phyloP scores from a whole-genome alignment of 225 moss, liverwort and hornwort genomes.

The Bryum argenteum region DNA sequence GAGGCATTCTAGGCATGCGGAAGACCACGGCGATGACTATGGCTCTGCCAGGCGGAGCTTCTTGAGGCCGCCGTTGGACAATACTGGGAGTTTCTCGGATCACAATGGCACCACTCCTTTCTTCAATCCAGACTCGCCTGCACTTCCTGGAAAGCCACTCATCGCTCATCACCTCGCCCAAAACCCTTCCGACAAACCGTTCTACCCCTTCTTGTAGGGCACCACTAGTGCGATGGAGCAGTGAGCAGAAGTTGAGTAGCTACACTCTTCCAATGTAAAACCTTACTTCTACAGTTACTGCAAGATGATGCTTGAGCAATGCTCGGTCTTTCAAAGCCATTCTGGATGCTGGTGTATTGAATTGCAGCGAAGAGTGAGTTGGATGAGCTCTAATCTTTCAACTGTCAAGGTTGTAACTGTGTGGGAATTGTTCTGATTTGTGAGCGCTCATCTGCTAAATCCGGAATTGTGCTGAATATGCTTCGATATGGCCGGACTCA shows the following conservation, averaged over 20 bases:
- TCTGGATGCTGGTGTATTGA: too few relatives aligned
- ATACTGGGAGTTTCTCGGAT: constrained; percentile 57
- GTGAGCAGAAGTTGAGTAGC: constrained; percentile 25
- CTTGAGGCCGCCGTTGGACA: constrained; percentile 44
- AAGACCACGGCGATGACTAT: constrained; percentile 28
- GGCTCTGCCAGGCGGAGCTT: constrained; percentile 55
- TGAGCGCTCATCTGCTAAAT: neutral
- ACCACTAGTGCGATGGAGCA: constrained; percentile 15
- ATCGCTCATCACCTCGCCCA: constrained; percentile 46
- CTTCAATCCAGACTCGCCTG: constrained; percentile 72
- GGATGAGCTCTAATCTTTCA: too few relatives aligned
- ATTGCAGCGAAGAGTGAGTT: too few relatives aligned
- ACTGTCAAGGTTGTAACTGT: too few relatives aligned
- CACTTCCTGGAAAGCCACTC: constrained; percentile 77
- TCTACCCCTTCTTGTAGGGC: constrained; percentile 62
- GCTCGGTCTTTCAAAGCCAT: constrained; percentile 22
- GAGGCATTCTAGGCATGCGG: constrained; percentile 29
- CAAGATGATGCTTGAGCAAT: constrained; percentile 30
- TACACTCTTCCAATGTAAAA: constrained; percentile 26
- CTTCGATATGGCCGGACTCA: neutral
- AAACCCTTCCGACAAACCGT: constrained; percentile 24
- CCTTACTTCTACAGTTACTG: constrained; percentile 37
- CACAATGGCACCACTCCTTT: constrained; percentile 53
- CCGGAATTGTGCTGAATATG: constrained; percentile 11
- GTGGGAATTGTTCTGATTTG: neutral